Evolutionary conservation across 1,139 yeast species (phyloP).

Genomic region (Meyerozyma guilliermondii): DNA sequence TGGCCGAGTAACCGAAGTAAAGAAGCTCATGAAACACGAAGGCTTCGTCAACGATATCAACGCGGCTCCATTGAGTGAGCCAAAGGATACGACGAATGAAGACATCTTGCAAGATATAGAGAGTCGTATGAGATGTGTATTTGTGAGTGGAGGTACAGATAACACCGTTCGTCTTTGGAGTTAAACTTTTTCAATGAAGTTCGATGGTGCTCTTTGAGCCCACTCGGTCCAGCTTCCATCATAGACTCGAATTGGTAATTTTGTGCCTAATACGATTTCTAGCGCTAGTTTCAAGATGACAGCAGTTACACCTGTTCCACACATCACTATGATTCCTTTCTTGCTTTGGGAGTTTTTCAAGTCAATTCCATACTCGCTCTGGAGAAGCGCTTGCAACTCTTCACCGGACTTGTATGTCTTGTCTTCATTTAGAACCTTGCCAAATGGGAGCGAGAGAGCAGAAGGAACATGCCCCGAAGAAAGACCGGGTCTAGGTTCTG

Average conservation of each 20-base stretch:
- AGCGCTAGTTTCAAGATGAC: slow-evolving; percentile 62
- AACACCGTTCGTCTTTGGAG: slow-evolving; percentile 50
- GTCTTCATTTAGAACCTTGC: slow-evolving; percentile 47
- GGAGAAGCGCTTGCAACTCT: slow-evolving; percentile 43
- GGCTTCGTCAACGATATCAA: slow-evolving; percentile 66
- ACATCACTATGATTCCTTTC: slow-evolving; percentile 75
- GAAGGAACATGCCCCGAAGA: slow-evolving; percentile 89
- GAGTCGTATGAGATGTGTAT: slow-evolving; percentile 3
- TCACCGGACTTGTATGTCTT: slow-evolving; percentile 46
- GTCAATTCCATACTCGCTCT: slow-evolving; percentile 31
- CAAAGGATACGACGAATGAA: slow-evolving; percentile 6
- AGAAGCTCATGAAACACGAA: slow-evolving; percentile 59
- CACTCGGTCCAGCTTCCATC: slow-evolving; percentile 95
- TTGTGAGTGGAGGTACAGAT: slow-evolving; percentile 5
- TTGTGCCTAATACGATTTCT: slow-evolving; percentile 50
- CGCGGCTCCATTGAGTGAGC: slow-evolving; percentile 47
- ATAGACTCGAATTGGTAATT: slow-evolving; percentile 65
- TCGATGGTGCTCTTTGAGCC: slow-evolving; percentile 41
- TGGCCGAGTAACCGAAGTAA: slow-evolving; percentile 42
- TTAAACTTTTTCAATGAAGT: slow-evolving; percentile 24
- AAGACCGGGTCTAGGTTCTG: slow-evolving; percentile 86
- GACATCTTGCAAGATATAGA: slow-evolving; percentile 8
- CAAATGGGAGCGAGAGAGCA: slow-evolving; percentile 72
- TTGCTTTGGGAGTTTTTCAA: slow-evolving; percentile 19
- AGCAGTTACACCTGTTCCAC: slow-evolving; percentile 96